phyloP scores from a whole-genome alignment of 257 asterid genomes.

The Haberlea rhodopensis region DNA sequence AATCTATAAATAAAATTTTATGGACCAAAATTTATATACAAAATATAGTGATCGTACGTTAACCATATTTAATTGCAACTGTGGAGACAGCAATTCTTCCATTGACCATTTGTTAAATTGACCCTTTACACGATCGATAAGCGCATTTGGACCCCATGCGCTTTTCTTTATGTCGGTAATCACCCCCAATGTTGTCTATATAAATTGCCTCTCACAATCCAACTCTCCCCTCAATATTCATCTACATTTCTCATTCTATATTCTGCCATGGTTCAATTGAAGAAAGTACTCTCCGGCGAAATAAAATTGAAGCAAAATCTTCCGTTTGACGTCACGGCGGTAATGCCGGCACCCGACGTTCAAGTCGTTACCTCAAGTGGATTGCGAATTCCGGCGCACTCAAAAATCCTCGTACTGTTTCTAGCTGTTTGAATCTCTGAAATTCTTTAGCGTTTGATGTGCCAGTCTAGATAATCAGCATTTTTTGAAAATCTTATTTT shows the following conservation, averaged over 20 bases:
- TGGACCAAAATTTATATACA: no score
- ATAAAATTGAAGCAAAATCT: conserved; percentile 19
- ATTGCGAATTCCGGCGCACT: conserved; percentile 60
- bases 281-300: conserved; percentile 28
- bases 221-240: neutral
- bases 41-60: no score
- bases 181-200: no score
- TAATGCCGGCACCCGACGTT: conserved; percentile 54
- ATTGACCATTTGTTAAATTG: no score
- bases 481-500: no score
- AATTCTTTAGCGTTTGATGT: neutral
- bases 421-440: neutral
- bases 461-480: no score
- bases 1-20: no score
- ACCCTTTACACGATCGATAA: no score
- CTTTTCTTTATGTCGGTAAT: no score
- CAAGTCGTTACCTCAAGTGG: conserved; percentile 62
- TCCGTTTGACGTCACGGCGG: conserved; percentile 33
- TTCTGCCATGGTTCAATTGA: conserved; percentile 23
- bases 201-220: neutral
- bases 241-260: neutral
- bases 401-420: conserved; percentile 55
- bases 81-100: no score
- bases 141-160: no score
- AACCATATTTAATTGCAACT: no score